These are phyloP conservation scores for Colletotrichum sp. DNA, from an alignment of 2,329 filamentous ascomycete species.

Conservation along the genomic window DNA sequence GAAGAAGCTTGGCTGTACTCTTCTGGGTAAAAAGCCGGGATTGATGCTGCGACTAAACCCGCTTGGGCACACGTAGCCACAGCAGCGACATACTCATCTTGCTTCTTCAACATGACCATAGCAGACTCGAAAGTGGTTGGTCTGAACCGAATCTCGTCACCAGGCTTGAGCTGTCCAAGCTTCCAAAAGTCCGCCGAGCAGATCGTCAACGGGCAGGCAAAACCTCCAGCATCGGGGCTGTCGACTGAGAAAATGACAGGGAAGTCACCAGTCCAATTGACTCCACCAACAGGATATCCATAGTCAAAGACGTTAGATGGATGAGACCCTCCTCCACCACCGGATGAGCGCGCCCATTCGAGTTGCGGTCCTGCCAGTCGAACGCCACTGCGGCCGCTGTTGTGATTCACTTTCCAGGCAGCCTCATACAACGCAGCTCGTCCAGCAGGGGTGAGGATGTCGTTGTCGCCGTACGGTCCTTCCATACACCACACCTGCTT, in stretches of 20 bases:
- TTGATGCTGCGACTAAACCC: not conserved
- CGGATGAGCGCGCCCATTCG: slow-evolving; percentile 62
- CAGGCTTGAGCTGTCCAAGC: slow-evolving; percentile 37
- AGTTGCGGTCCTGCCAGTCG: slow-evolving; percentile 63
- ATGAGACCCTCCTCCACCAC: slow-evolving; percentile 68
- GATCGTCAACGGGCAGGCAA: slow-evolving; percentile 32
- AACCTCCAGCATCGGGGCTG: slow-evolving; percentile 36
- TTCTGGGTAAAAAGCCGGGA: not conserved
- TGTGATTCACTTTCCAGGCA: slow-evolving; percentile 66
- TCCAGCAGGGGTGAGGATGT: slow-evolving; percentile 46
- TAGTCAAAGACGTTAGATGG: slow-evolving; percentile 65
- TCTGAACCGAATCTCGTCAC: slow-evolving; percentile 21
- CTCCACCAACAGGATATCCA: slow-evolving; percentile 53
- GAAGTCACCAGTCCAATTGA: slow-evolving; percentile 40
- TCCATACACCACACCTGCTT: not conserved
- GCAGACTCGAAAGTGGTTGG: not conserved
- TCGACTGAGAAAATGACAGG: slow-evolving; percentile 38
- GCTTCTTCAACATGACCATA: not conserved
- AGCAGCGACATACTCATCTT: not conserved
- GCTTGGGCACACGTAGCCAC: not conserved
- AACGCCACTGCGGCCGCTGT: slow-evolving; percentile 64
- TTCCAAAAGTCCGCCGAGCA: slow-evolving; percentile 39
- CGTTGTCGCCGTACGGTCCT: slow-evolving; percentile 32
- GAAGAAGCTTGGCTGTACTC: not conserved
- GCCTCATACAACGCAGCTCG: slow-evolving; percentile 40